Evolutionary conservation across 2,329 filamentous ascomycete species (phyloP), one percentile per base, ranked within the genome.

Genomic region (Aspergillus oerlinghausenensis): DNA sequence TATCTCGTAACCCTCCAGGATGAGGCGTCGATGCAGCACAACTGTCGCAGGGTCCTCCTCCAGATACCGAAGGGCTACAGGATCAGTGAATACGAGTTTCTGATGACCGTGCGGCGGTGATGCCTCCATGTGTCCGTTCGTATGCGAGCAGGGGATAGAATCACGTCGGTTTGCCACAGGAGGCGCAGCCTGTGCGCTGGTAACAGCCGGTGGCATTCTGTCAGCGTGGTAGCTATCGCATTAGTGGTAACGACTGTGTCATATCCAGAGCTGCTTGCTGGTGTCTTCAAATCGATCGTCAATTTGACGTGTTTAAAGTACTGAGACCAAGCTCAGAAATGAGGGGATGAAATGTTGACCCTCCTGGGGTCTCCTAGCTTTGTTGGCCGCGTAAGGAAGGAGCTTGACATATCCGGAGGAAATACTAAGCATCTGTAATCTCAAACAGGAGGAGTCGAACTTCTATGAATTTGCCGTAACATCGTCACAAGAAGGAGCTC

Each of bases 1-100:
- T 60, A 93, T 81, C 73, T 97, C 92, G 75, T 97, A 97, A 63
- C 93, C 93, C 59, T 84, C 78, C 5, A 99, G 81, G 51, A 83
- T 79, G 51, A 82, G 81, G 55, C 85, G 84, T 53, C 88, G 87
- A 64, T 92, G 85, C 61, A 96, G 80, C 7, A 96, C 85, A 3
- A 80, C 81, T 3, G 91, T 92, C 4, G 83, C 84, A 1, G 86
- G 80, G 62, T 97, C 94, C 70, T 95, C 89, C 77, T 96, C 89
- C 23, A 99, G 84, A 69, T 93, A 96, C 59, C 76, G 81, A 63
- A 88, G 85, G 14, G 86, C 86, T 42, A 88, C 80, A 42, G 84
- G 81, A 70, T 89, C 86, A 45, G 85, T 82, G 60, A 89, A 80
- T 42, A 88, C 84, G 64, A 87, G 81, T 63, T 79, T 80, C 66